Percentiles rank a stretch among this genome's conserved stretches.
phyloP scores from a whole-genome alignment of 768 basidiomycete genomes.

The Termitomyces titanicus region DNA sequence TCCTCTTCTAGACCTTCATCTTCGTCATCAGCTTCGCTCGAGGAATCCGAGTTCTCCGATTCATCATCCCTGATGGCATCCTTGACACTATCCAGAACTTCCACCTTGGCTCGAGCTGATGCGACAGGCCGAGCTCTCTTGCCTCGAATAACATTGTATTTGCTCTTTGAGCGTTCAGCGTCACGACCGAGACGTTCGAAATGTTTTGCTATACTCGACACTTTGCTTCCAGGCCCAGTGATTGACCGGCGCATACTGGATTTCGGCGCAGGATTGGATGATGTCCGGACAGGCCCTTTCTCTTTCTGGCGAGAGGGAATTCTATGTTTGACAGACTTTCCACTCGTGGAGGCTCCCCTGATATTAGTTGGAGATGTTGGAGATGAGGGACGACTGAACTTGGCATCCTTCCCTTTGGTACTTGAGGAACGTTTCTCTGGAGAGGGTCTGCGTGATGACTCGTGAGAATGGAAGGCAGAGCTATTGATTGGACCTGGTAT shows the following conservation, averaged over 20 bases:
- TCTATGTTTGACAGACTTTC: slow-evolving; percentile 36
- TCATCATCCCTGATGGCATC: slow-evolving; percentile 82
- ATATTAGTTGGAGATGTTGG: slow-evolving; percentile 39
- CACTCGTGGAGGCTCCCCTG: slow-evolving; percentile 24
- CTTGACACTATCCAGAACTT: slow-evolving; percentile 84
- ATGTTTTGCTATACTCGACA: slow-evolving; percentile 85
- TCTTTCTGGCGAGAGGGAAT: slow-evolving; percentile 36
- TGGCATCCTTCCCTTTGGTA: slow-evolving; percentile 34
- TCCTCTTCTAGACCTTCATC: slow-evolving; percentile 48
- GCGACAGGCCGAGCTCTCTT: slow-evolving; percentile 88
- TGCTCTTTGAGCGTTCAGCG: slow-evolving; percentile 67
- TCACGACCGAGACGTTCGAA: slow-evolving; percentile 84
- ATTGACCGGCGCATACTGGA: slow-evolving; percentile 53
- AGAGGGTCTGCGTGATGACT: slow-evolving; percentile 62
- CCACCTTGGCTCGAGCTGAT: slow-evolving; percentile 81
- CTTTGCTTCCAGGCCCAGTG: slow-evolving; percentile 56
- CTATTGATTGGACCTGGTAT: slow-evolving; percentile 50
- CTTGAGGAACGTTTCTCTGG: slow-evolving; percentile 62
- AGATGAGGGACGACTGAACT: slow-evolving; percentile 43
- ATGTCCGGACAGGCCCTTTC: slow-evolving; percentile 24
- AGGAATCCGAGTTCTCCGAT: slow-evolving; percentile 68
- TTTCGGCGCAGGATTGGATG: slow-evolving; percentile 38
- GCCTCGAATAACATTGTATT: slow-evolving; percentile 84
- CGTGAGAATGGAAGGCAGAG: slow-evolving; percentile 50
- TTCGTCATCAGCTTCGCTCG: slow-evolving; percentile 54